These are phyloP conservation scores for Cladosporium sp. DNA, from an alignment of 2,329 filamentous ascomycete species.

Conservation along the genomic window DNA sequence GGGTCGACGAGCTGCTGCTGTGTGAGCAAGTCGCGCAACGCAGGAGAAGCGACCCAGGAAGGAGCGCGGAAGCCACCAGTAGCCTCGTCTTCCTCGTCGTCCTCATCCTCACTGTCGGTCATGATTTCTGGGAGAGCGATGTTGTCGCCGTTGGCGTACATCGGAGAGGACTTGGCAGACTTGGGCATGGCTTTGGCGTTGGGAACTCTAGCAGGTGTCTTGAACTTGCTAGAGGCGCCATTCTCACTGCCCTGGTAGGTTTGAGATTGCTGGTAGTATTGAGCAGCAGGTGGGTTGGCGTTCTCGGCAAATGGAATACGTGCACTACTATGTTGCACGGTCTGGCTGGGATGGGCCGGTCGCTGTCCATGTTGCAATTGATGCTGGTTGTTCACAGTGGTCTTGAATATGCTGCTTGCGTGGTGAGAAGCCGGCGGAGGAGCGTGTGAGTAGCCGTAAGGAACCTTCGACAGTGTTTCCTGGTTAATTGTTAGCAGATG, in stretches of 20 bases:
- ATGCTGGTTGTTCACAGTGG: conserved; percentile 66
- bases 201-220: conserved; percentile 65
- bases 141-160: conserved; percentile 83
- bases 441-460: conserved; percentile 61
- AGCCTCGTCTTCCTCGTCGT: conserved; percentile 55
- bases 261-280: conserved; percentile 22
- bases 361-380: conserved; percentile 59
- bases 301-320: conserved; percentile 84
- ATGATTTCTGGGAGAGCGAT: conserved; percentile 94
- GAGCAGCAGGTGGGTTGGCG: conserved; percentile 48
- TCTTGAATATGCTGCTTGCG: conserved; percentile 59
- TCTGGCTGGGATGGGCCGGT: conserved; percentile 70
- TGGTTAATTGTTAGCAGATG: conserved; percentile 37
- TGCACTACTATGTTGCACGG: conserved; percentile 85
- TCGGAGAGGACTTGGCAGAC: conserved; percentile 70
- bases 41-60: conserved; percentile 85
- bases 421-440: conserved; percentile 54
- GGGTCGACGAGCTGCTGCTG: conserved; percentile 85
- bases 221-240: conserved; percentile 50
- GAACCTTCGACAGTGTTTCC: conserved; percentile 62
- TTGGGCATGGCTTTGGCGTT: conserved; percentile 35
- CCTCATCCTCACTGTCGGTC: conserved; percentile 89
- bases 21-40: conserved; percentile 71
- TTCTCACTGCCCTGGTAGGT: conserved; percentile 27
- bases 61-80: conserved; percentile 61